A percentile compares a stretch with the other conserved stretches of the same genome.
These are phyloP conservation scores for Hapsidospora chrysogenum DNA, from an alignment of 495 filamentous ascomycete species.

Conservation along the genomic window DNA sequence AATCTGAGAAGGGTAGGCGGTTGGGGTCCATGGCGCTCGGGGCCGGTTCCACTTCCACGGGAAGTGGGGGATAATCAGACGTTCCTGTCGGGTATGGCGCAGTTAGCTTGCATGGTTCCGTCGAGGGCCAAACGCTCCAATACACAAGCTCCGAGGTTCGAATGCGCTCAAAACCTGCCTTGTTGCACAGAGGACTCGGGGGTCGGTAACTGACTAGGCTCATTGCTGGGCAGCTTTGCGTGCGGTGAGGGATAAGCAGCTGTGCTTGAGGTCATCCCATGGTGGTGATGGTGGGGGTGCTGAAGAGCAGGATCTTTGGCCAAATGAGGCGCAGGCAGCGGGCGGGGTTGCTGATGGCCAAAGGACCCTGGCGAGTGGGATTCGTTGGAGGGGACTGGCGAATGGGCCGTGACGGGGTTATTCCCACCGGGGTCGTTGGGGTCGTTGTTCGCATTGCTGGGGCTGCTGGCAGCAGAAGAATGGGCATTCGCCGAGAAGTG, in stretches of 20 bases:
- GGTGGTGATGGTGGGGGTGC: neutral
- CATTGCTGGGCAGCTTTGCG: conserved; percentile 6
- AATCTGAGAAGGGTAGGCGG: conserved; percentile 15
- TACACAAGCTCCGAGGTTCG: no score
- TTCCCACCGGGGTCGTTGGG: no score
- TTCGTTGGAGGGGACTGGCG: neutral
- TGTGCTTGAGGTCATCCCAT: no score
- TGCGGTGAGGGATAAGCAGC: neutral
- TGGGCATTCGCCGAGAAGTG: conserved; percentile 14
- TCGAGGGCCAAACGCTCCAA: no score
- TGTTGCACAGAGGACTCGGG: conserved; percentile 13
- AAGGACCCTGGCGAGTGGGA: neutral
- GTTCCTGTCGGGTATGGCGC: no score
- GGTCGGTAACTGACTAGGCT: conserved; percentile 12
- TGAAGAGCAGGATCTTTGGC: neutral
- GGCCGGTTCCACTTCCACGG: neutral
- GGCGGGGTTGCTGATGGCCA: neutral
- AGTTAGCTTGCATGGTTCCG: no score
- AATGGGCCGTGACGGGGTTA: neutral
- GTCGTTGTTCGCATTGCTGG: no score
- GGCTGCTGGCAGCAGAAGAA: neutral
- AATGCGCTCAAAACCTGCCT: conserved; percentile 4
- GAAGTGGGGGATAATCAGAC: no score
- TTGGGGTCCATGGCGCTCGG: conserved; percentile 4
- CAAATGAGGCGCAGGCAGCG: neutral